Evolutionary conservation across 2,329 filamentous ascomycete species (phyloP).

Genomic region (Aspergillus neoniger): DNA sequence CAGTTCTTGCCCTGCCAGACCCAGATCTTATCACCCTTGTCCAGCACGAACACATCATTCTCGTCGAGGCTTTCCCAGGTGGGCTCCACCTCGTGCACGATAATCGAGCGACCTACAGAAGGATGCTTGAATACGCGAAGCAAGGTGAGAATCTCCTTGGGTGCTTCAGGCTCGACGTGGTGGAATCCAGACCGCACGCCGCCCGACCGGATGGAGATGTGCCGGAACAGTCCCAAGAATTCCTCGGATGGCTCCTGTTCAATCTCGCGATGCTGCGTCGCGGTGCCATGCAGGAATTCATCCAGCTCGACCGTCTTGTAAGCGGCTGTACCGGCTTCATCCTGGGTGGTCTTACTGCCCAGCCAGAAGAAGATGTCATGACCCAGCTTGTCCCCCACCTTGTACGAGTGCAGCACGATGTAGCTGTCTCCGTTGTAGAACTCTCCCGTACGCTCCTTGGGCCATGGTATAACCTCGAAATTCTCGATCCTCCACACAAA

Average conservation of each 20-base stretch:
- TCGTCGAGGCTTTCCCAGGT: constrained; percentile 65
- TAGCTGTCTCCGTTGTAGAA: constrained; percentile 71
- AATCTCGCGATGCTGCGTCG: constrained; percentile 66
- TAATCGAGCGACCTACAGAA: constrained; percentile 50
- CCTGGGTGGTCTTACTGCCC: constrained; percentile 64
- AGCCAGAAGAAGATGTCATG: constrained; percentile 74
- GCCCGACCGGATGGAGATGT: constrained; percentile 61
- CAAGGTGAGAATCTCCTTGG: constrained; percentile 53
- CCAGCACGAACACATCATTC: constrained; percentile 66
- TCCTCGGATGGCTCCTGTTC: constrained; percentile 61
- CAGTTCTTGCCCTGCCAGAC: constrained; percentile 69
- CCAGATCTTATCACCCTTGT: constrained; percentile 65
- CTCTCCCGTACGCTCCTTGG: constrained; percentile 57
- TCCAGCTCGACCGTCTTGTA: constrained; percentile 72
- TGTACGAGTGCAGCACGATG: constrained; percentile 61
- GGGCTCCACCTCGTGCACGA: constrained; percentile 66
- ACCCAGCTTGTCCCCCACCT: constrained; percentile 51
- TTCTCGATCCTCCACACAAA: constrained; percentile 68
- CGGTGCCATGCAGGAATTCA: constrained; percentile 63
- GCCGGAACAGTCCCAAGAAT: constrained; percentile 63
- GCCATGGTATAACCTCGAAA: constrained; percentile 66
- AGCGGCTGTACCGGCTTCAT: constrained; percentile 68
- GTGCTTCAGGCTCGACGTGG: constrained; percentile 58
- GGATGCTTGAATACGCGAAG: constrained; percentile 66
- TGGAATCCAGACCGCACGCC: constrained; percentile 65